phyloP scores from a whole-genome alignment of 257 asterid genomes.

The Fraxinus pennsylvanica region DNA sequence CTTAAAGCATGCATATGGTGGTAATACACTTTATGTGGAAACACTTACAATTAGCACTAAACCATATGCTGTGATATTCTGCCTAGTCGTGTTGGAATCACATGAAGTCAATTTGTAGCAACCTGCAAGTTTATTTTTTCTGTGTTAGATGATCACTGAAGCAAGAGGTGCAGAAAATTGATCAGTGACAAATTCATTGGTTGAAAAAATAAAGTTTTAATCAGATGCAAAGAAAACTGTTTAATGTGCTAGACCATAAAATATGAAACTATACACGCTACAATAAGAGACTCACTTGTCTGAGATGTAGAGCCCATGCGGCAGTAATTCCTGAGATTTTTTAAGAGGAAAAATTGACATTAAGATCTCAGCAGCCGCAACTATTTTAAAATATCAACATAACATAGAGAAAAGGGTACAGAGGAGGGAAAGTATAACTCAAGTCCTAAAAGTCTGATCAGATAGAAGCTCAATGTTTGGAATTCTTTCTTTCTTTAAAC shows the following conservation, averaged over 20 bases:
- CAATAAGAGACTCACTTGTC: constrained; percentile 38
- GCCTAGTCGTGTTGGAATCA: constrained; percentile 48
- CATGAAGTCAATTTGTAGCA: constrained; percentile 77
- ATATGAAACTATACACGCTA: neutral
- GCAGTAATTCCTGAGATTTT: constrained; percentile 60
- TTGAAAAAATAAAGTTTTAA: neutral
- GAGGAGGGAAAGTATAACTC: neutral
- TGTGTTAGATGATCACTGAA: constrained; percentile 3
- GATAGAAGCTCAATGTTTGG: neutral
- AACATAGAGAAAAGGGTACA: neutral
- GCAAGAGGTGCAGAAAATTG: constrained; percentile 1
- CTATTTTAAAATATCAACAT: neutral
- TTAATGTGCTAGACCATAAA: neutral
- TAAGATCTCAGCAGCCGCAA: constrained; percentile 1
- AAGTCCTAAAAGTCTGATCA: neutral
- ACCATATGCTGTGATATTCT: constrained; percentile 78
- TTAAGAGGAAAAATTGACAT: constrained; percentile 16
- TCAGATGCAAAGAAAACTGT: neutral
- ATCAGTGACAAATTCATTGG: neutral
- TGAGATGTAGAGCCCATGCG: constrained; percentile 62
- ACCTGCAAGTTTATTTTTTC: constrained; percentile 46
- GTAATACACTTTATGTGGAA: neutral
- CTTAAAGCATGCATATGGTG: neutral
- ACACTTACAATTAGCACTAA: constrained; percentile 72
- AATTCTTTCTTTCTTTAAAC: neutral